Percentiles rank a stretch among this genome's conserved stretches.
Evolutionary conservation across 805 yeast genomes (phyloP).

Genomic region (Pichia pseudocactophila): DNA sequence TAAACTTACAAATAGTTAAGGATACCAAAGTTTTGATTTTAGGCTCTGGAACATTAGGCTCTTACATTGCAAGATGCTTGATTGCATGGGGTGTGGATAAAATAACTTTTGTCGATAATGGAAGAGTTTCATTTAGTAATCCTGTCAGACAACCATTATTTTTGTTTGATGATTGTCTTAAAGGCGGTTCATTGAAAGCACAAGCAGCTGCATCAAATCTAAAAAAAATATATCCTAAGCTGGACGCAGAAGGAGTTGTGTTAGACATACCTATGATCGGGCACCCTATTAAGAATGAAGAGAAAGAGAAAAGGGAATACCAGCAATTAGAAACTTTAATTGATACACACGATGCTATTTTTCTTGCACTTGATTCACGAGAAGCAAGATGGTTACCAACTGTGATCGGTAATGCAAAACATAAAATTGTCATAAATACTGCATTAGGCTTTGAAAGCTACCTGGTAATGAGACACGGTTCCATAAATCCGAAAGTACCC

Average conservation of each 20-base stretch:
- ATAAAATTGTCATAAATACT: constrained; percentile 77
- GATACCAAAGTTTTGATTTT: constrained; percentile 58
- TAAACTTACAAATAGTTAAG: constrained; percentile 60
- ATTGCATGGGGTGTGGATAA: constrained; percentile 92
- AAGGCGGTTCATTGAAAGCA: constrained; percentile 74
- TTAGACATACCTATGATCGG: constrained; percentile 95
- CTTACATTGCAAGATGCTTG: constrained; percentile 77
- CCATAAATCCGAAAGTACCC: constrained; percentile 19
- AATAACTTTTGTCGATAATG: constrained; percentile 85
- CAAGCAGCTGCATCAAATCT: constrained; percentile 65
- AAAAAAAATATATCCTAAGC: constrained; percentile 70
- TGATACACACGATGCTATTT: constrained; percentile 64
- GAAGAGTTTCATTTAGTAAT: constrained; percentile 81
- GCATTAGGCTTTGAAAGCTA: constrained; percentile 94
- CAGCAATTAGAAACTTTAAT: constrained; percentile 45
- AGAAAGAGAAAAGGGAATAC: constrained; percentile 41
- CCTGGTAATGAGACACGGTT: constrained; percentile 90
- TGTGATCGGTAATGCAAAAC: constrained; percentile 54
- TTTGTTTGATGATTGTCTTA: constrained; percentile 68
- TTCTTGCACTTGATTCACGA: constrained; percentile 84
- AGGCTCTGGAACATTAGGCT: constrained; percentile 97
- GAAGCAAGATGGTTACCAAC: constrained; percentile 99
- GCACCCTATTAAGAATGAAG: constrained; percentile 62
- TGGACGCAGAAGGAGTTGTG: constrained; percentile 49
- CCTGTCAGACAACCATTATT: constrained; percentile 93